Conservation (phyloP, 169 alveolate species). For the Perkinsus olseni region DNA sequence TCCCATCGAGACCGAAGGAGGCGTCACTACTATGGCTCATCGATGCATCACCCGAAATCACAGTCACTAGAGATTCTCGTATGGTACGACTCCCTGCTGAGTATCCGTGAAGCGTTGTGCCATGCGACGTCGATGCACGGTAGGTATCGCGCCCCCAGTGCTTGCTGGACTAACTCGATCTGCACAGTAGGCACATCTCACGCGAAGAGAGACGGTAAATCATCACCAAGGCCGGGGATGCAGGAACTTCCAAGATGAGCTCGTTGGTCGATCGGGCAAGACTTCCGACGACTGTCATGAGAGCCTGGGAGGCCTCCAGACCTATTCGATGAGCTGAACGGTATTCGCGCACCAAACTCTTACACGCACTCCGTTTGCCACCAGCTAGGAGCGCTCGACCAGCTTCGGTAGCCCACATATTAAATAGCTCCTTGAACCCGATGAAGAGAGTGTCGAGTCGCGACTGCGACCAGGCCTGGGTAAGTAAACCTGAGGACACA, state of each 20-base stretch:
- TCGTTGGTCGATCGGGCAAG: background rate
- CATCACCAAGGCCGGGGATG: background rate
- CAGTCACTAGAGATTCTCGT: too few species aligned
- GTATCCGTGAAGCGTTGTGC: background rate
- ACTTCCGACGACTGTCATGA: background rate
- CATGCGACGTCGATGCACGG: background rate
- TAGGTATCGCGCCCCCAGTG: background rate
- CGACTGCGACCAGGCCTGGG: background rate
- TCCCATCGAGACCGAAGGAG: too few species aligned
- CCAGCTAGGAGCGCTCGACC: background rate
- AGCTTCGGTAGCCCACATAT: background rate
- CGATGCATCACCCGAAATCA: too few species aligned
- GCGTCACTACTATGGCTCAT: too few species aligned
- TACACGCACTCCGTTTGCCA: background rate
- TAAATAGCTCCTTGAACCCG: background rate
- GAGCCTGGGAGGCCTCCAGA: background rate
- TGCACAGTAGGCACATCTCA: background rate
- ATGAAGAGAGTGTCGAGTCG: background rate
- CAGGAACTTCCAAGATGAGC: background rate
- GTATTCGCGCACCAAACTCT: background rate
- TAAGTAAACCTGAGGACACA: background rate
- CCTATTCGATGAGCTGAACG: background rate
- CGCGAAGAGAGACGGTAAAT: background rate
- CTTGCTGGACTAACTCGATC: background rate
- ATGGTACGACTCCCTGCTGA: too few species aligned